phyloP scores from a whole-genome alignment of 495 filamentous ascomycete genomes.

The Jackrogersella minutella region DNA sequence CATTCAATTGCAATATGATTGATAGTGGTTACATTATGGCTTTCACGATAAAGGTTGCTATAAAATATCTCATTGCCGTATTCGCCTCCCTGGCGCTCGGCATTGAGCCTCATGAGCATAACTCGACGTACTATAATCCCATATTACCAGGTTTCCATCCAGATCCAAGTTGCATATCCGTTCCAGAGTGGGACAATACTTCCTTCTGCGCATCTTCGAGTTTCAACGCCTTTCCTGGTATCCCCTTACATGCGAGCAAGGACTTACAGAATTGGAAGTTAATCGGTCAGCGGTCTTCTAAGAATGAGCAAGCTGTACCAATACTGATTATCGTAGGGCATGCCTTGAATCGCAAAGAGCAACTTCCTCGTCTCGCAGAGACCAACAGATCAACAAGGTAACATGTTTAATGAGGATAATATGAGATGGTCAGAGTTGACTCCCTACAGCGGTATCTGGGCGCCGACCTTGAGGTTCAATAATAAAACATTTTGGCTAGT shows the following conservation, averaged over 20 bases:
- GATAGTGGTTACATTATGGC: slow-evolving; percentile 9
- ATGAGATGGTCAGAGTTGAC: neutral
- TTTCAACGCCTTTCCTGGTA: slow-evolving; percentile 63
- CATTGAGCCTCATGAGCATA: slow-evolving; percentile 2
- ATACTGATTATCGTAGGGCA: slow-evolving; percentile 43
- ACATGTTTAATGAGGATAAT: neutral
- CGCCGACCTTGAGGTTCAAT: slow-evolving; percentile 50
- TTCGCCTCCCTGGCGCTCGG: slow-evolving; percentile 14
- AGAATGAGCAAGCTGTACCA: neutral
- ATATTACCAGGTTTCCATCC: slow-evolving; percentile 65
- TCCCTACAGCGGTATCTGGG: slow-evolving; percentile 51
- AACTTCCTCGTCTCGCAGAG: slow-evolving; percentile 52
- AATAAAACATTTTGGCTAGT: slow-evolving; percentile 52
- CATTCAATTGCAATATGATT: neutral
- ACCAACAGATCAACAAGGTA: slow-evolving; percentile 56
- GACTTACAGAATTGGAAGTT: slow-evolving; percentile 63
- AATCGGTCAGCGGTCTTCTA: slow-evolving; percentile 39
- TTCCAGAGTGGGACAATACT: slow-evolving; percentile 56
- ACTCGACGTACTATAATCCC: slow-evolving; percentile 58
- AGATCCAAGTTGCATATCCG: slow-evolving; percentile 63
- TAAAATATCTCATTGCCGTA: slow-evolving; percentile 4
- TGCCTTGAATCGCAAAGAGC: slow-evolving; percentile 50
- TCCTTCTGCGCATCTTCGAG: slow-evolving; percentile 63
- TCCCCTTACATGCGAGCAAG: slow-evolving; percentile 61
- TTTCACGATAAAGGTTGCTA: neutral